Conservation (phyloP, 2,329 filamentous ascomycete genomes). For the Cadophora gregata region DNA sequence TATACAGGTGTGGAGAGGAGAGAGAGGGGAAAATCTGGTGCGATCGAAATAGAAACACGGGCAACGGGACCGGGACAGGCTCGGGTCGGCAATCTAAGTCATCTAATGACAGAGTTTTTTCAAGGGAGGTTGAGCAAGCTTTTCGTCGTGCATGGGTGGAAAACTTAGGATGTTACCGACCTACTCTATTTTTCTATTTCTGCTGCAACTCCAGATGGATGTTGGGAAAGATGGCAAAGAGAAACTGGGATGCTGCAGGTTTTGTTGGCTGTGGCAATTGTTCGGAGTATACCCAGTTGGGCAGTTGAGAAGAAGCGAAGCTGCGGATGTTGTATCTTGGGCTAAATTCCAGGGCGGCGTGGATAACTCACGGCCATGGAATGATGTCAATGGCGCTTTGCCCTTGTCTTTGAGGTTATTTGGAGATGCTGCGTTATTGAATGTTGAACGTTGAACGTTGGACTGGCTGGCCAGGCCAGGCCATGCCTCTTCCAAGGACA, state of each 20-base stretch:
- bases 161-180: too few relatives aligned
- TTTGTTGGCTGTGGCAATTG: neutral
- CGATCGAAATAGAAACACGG: constrained; percentile 1
- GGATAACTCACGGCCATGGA: neutral
- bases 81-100: constrained; percentile 8
- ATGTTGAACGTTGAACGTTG: neutral
- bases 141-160: constrained; percentile 1
- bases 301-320: neutral
- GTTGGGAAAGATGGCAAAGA: neutral
- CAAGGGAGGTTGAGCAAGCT: neutral
- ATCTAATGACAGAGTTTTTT: neutral
- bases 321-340: neutral
- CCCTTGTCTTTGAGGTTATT: neutral
- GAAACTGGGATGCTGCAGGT: neutral
- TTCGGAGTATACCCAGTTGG: constrained; percentile 2
- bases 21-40: neutral
- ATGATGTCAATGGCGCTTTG: constrained; percentile 9
- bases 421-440: neutral
- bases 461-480: neutral
- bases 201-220: too few relatives aligned
- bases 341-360: neutral
- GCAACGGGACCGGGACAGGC: neutral
- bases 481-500: constrained; percentile 2
- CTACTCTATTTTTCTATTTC: too few relatives aligned
- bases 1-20: too few relatives aligned